Evolutionary conservation across 2,329 filamentous ascomycete genomes (phyloP), one percentile per base, ranked within the genome.

Genomic region (Diplodia corticola): DNA sequence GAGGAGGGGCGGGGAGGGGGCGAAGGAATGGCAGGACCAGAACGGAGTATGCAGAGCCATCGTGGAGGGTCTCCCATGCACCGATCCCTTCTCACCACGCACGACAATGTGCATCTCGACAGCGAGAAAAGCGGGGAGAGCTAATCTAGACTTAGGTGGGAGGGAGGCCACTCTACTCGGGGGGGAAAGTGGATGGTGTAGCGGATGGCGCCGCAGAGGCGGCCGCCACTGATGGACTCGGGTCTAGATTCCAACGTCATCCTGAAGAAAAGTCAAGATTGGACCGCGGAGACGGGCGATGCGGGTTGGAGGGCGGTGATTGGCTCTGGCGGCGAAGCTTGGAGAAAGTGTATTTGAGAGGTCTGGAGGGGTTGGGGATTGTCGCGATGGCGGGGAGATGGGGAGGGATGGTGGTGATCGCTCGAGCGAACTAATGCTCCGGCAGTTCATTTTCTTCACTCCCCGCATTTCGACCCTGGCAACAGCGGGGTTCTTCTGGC

Each of bases 171-270:
- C 35, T 73, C 69, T 12, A 64, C 57, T 10, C 65, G 68, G 7
- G 68, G 60, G 2, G 72, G 69, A 37, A 73, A 73, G 53, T 4
- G 65, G 37, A 73, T 65, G 3, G 68, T 70, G 65, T 72, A 73
- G 63, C 70, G 69, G 26, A 73, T 69, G 17, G 72, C 67, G 40
- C 69, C 70, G 59, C 72, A 73, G 30, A 73, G 70, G 67, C 72
- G 73, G 37, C 71, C 70, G n/a, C 72, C 71, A 3, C 60, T 26
- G 59, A 67, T 54, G 40, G 44, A 61, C 17, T 48, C 26, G 5
- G 40, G 57, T 49, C 40, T 61, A 33, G 57, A 33, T 30, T 33
- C 37, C 33, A 44, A 61, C 30, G 57, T 35, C 57, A 61, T 59
- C 15, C 5, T 33, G 40, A 40, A 44, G 22, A 49, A 22, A 22